Base-by-base conservation (phyloP, 176 grass and related monocot genomes). In the Elaeis guineensis region DNA sequence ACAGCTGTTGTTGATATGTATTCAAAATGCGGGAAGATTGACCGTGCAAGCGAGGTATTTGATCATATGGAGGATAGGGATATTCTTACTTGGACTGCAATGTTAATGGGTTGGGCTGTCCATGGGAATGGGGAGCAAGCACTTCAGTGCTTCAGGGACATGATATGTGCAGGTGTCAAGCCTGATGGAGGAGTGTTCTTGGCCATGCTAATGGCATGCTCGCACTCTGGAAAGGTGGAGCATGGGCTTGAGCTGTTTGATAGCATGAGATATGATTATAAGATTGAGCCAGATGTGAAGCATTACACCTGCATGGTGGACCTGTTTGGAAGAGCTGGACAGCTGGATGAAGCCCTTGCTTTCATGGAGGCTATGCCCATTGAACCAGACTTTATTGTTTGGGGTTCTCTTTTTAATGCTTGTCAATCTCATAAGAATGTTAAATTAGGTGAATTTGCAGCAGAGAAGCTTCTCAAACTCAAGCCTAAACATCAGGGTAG, bases 281-380 rank as follows among this genome's bases (percentile, higher is more conserved):
- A 66, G 54, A 81, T 81, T 32, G 57, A 75, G 65, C 78, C 78
- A 19, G 39, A 30, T 55, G 22, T 69, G 49, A 70, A 81, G 71
- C 78, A 81, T 54, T 81, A 75, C 49, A 64, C 78, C 16, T 56
- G 67, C 64, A 75, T 81, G 72, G 66, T 81, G 21, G 65, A 81
- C 23, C 56, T 81, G 64, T 59, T 75, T 39, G 78, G 78, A 35
- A 66, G 55, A 53, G 64, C 61, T 44, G 78, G 65, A n/a, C 32
- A 7, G 58, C 65, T 81, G 16, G 59, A 76, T 51, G 58, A 71
- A 65, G 72, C 68, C 11, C 29, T 72, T 21, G 30, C 35, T 17
- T 49, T 75, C 35, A 69, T 81, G 29, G 54, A 61, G 58, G 32
- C 55, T 4, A 56, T 57, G 57, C 72, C 72, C 6, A 50, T 70